Percentiles rank a stretch among this genome's conserved stretches.
These are phyloP conservation scores for Pythium folliculosum DNA, from an alignment of 352 stramenopile species.

Conservation along the genomic window DNA sequence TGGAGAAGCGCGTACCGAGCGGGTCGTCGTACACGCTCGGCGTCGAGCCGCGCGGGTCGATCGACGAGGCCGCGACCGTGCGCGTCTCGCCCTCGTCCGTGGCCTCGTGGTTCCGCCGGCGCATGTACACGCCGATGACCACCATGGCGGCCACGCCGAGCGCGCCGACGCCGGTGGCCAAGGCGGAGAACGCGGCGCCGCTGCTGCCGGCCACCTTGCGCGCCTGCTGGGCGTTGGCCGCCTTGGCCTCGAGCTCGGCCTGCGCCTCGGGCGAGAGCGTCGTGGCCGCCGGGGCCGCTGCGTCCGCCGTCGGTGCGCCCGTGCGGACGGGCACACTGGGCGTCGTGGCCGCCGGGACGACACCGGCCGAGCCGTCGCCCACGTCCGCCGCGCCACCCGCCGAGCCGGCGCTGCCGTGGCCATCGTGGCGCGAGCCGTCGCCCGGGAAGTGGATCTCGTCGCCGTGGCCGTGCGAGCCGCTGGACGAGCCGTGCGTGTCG, in stretches of 20 bases:
- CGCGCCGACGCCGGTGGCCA: conserved; percentile 27
- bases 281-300: background rate
- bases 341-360: conserved; percentile 10
- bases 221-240: conserved; percentile 50
- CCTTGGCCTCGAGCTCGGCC: conserved; percentile 15
- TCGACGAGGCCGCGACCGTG: conserved; percentile 39
- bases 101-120: conserved; percentile 37
- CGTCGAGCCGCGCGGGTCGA: conserved; percentile 45
- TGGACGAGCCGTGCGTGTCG: conserved; percentile 4
- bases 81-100: conserved; percentile 33
- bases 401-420: background rate
- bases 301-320: background rate
- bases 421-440: background rate
- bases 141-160: conserved; percentile 46
- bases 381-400: background rate
- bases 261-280: conserved; percentile 12
- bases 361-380: conserved; percentile 14
- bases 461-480: conserved; percentile 7
- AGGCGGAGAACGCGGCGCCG: conserved; percentile 6
- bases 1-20: conserved; percentile 78
- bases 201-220: conserved; percentile 33
- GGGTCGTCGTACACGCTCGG: conserved; percentile 77
- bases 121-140: conserved; percentile 60
- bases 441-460: conserved; percentile 22
- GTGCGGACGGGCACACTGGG: background rate